Conservation (phyloP, 176 grass and related monocot species). For the Neostapfia colusana region DNA sequence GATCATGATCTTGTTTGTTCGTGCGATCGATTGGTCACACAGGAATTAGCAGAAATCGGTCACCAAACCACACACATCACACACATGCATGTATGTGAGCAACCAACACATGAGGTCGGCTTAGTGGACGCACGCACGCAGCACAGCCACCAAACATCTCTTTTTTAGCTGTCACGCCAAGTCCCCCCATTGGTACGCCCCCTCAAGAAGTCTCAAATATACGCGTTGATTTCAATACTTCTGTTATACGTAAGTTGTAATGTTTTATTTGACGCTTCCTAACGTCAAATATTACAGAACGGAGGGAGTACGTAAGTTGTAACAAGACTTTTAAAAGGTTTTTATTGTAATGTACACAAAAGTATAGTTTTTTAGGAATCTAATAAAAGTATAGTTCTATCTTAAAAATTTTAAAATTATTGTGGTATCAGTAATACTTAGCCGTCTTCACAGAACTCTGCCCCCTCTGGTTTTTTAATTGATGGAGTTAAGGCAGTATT, state of each 20-base stretch:
- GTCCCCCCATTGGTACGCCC: background rate
- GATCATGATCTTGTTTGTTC: background rate
- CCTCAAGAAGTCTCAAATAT: background rate
- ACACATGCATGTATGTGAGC: background rate
- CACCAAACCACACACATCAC: conserved; percentile 24
- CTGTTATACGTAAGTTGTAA: background rate
- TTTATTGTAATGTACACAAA: background rate
- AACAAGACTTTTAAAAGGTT: background rate
- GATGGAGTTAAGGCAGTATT: no score
- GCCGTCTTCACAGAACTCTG: background rate
- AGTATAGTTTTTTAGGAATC: background rate
- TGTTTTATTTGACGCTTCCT: no score
- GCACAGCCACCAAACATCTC: background rate
- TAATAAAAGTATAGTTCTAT: background rate
- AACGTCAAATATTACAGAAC: no score
- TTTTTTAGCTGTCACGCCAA: conserved; percentile 33
- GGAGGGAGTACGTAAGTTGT: background rate
- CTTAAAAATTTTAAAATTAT: background rate
- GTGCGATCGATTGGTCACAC: background rate
- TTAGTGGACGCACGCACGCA: background rate
- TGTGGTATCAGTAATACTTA: background rate
- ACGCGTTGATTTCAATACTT: background rate
- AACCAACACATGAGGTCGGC: conserved; percentile 1
- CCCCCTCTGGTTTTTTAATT: no score
- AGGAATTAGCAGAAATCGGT: background rate